phyloP scores from a whole-genome alignment of 2,329 filamentous ascomycete genomes.

The Ophiostoma perfectum region DNA sequence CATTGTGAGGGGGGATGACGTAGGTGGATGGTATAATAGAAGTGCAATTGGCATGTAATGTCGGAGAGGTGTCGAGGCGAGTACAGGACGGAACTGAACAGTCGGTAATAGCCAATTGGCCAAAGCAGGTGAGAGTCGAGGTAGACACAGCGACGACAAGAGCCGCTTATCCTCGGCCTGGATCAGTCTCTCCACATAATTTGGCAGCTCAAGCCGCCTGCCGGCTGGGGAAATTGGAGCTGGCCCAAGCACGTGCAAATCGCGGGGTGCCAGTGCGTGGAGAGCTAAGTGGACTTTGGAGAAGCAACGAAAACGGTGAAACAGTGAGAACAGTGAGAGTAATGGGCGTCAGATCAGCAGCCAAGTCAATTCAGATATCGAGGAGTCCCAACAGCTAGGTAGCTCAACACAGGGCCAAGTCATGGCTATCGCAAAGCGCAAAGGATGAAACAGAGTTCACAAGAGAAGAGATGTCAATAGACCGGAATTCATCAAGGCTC shows the following conservation, averaged over 20 bases:
- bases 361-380: neutral
- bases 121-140: neutral
- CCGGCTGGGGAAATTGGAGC: conserved; percentile 10
- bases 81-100: neutral
- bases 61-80: too few relatives aligned
- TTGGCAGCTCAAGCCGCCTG: neutral
- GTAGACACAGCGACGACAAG: neutral
- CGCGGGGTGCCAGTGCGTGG: neutral
- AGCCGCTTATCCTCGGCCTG: conserved; percentile 21
- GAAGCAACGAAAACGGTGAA: too few relatives aligned
- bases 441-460: neutral
- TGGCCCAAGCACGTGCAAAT: conserved; percentile 21
- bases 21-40: neutral
- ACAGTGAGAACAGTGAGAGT: too few relatives aligned
- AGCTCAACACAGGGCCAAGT: too few relatives aligned
- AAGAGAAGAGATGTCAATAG: neutral
- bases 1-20: conserved; percentile 10
- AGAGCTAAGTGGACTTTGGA: too few relatives aligned
- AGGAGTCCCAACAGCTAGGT: neutral
- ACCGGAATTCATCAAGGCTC: neutral
- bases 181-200: conserved; percentile 8
- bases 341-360: neutral
- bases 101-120: neutral
- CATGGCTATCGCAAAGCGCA: too few relatives aligned
- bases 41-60: neutral